Evolutionary conservation across 208 protist species (phyloP).

Genomic region (Crithidia mellificae): DNA sequence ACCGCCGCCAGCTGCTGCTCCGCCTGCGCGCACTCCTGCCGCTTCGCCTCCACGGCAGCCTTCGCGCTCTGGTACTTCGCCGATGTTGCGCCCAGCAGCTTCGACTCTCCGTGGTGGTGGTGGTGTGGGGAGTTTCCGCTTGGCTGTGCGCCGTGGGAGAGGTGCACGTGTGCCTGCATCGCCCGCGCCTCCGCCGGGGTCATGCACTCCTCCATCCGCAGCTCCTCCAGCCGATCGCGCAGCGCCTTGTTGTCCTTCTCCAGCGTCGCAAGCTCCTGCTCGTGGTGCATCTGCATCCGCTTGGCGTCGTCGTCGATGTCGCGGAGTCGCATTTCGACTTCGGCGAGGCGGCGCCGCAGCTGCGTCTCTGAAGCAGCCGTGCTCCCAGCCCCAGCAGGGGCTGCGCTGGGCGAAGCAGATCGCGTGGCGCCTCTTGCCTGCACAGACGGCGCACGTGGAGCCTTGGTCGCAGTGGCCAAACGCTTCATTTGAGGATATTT

Average conservation of each 20-base stretch:
- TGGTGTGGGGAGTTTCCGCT: too few species aligned
- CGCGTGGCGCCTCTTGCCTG: background rate
- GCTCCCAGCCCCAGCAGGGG: background rate
- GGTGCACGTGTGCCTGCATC: constrained; percentile 1
- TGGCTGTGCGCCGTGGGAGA: constrained; percentile 12
- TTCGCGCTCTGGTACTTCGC: constrained; percentile 53
- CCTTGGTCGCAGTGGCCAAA: too few species aligned
- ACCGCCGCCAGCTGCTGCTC: constrained; percentile 43
- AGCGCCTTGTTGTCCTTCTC: constrained; percentile 52
- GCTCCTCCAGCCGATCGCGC: constrained; percentile 50
- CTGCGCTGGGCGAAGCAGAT: too few species aligned
- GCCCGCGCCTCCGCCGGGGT: constrained; percentile 31
- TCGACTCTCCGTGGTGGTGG: constrained; percentile 30
- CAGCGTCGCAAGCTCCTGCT: constrained; percentile 68
- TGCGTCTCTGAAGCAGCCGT: constrained; percentile 34
- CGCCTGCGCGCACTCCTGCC: constrained; percentile 46
- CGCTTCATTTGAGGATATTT: too few species aligned
- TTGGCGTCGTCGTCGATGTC: constrained; percentile 75
- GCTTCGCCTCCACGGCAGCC: constrained; percentile 42
- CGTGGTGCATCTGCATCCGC: constrained; percentile 56
- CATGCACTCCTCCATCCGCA: constrained; percentile 80
- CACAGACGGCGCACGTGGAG: constrained; percentile 9
- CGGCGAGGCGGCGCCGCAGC: constrained; percentile 57
- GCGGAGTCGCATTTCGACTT: constrained; percentile 67
- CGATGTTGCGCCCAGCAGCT: constrained; percentile 54